phyloP scores from a whole-genome alignment of 192 early-diverging fungal genomes.

The Paraglomus brasilianum region DNA sequence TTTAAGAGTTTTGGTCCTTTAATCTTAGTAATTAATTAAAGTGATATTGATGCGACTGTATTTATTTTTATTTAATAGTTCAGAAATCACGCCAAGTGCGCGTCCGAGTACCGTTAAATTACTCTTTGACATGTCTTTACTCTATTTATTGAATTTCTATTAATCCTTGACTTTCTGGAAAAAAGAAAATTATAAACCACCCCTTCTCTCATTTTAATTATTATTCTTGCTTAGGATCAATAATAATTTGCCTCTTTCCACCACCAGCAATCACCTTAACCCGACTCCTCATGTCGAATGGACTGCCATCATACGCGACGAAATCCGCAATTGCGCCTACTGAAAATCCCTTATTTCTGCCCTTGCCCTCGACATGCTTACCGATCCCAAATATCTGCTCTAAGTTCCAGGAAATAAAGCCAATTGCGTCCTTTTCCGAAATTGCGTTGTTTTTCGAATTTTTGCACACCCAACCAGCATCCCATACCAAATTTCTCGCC shows the following conservation, averaged over 20 bases:
- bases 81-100: no score
- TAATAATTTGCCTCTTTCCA: slow-evolving; percentile 34
- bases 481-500: slow-evolving; percentile 70
- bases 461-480: slow-evolving; percentile 66
- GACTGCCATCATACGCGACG: slow-evolving; percentile 62
- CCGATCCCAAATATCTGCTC: slow-evolving; percentile 63
- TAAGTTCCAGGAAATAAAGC: slow-evolving; percentile 68
- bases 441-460: slow-evolving; percentile 43
- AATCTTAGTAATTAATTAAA: no score
- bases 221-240: slow-evolving; percentile 27
- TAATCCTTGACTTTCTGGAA: no score
- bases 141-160: no score
- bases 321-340: slow-evolving; percentile 39
- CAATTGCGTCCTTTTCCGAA: slow-evolving; percentile 63
- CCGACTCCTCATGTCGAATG: slow-evolving; percentile 59
- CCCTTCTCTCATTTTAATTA: no score
- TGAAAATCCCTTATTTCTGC: slow-evolving; percentile 27
- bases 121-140: no score
- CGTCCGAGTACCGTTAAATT: no score
- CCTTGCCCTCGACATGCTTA: background rate
- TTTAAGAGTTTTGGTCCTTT: no score
- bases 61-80: no score
- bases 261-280: slow-evolving; percentile 63
- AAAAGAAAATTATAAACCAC: no score
- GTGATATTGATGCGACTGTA: no score